Base-by-base conservation (phyloP, 1,139 yeast species). In the Wickerhamomyces sp. region DNA sequence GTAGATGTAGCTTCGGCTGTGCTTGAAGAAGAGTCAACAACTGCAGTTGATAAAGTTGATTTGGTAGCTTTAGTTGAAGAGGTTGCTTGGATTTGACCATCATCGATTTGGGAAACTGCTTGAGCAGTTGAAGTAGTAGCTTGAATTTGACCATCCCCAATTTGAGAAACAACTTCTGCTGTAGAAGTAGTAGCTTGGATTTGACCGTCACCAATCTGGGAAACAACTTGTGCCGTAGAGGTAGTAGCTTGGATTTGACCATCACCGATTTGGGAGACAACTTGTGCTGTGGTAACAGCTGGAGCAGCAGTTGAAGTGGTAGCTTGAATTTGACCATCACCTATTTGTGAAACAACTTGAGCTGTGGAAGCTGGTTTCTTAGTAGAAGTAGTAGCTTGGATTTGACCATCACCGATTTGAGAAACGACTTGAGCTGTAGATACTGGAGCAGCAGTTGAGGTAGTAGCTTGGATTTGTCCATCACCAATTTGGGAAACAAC, bases 201-300 rank as follows among this genome's bases (percentile, higher is more conserved):
- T 65, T 78, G 84, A 49, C 84, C 83, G 49, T 78, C 83, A 45
- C 69, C 67, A 43, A 77, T 75, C 64, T 78, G 82, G 20, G 70
- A 58, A 34, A 66, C 67, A 28, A 65, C 70, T 38, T 41, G 40
- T 31, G 18, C 34, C 16, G 38, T 28, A 18, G 43, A 19, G 14
- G 45, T 42, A 46, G 74, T 67, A 45, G 72, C 78, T 62, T 78
- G 85, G 46, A 77, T 64, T 65, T 78, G 84, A 49, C 84, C 83
- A 50, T 78, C 83, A 45, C 69, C 67, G 43, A 77, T 75, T 64
- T 78, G 82, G 20, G 70, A 58, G 33, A 66, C 67, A 28, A 65
- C 70, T 38, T 41, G 40, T 31, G 49, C 40, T 30, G 45, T 37
- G 41, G 28, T 47, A 55, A 33, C 54, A 37, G 22, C 16, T 26